phyloP scores from a whole-genome alignment of 148 eudicot species.

The Dianthus caryophyllus region DNA sequence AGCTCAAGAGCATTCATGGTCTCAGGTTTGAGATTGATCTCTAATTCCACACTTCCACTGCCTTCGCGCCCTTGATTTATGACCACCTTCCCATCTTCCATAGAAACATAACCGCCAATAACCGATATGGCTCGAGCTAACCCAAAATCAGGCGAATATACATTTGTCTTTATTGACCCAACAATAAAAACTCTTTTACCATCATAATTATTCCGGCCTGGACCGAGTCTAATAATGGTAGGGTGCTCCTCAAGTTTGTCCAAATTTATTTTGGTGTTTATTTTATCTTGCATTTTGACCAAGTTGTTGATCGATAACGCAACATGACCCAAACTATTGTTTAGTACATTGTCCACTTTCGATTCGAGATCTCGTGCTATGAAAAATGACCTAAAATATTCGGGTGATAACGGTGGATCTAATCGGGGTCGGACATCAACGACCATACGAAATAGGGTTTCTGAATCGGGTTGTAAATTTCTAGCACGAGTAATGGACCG shows the following conservation, averaged over 20 bases:
- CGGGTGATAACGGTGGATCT: conserved; percentile 41
- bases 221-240: conserved; percentile 21
- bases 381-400: conserved; percentile 42
- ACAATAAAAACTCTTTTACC: conserved; percentile 28
- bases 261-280: not conserved
- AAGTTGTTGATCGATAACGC: conserved; percentile 30
- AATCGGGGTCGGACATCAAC: conserved; percentile 54
- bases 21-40: conserved; percentile 54
- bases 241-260: not conserved
- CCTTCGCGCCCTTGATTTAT: conserved; percentile 64
- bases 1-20: conserved; percentile 56
- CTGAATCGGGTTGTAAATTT: conserved; percentile 21
- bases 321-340: conserved; percentile 38
- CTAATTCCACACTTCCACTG: conserved; percentile 61
- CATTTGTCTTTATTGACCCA: conserved; percentile 47
- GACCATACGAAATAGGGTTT: conserved; percentile 22
- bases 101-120: conserved; percentile 49
- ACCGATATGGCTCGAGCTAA: conserved; percentile 58
- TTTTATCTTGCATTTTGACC: conserved; percentile 43
- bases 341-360: conserved; percentile 37
- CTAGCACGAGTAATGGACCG: conserved; percentile 62
- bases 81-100: conserved; percentile 69
- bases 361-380: conserved; percentile 1
- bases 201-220: conserved; percentile 28
- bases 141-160: conserved; percentile 72